phyloP scores from a whole-genome alignment of 163 green algal species.

The Coccomyxa subellipsoidea region DNA sequence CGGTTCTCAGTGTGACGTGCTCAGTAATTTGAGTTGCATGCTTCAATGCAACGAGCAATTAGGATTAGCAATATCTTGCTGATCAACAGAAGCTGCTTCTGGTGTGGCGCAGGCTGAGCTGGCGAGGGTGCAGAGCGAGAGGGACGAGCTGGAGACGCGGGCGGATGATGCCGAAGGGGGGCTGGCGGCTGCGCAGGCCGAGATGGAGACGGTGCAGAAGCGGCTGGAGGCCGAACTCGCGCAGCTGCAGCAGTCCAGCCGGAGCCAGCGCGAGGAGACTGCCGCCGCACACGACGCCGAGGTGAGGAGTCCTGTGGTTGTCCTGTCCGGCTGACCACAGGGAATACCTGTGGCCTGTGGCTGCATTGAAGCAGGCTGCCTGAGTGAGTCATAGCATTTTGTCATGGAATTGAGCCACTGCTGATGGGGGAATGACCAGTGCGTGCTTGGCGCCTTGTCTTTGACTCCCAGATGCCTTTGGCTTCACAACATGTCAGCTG shows the following conservation, averaged over 20 bases:
- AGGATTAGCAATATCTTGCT: not conserved
- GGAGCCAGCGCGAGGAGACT: not conserved
- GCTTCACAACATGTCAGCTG: too few species aligned
- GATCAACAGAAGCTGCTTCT: not conserved
- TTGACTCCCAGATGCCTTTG: too few species aligned
- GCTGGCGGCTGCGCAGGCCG: slow-evolving; percentile 18
- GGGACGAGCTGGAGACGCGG: not conserved
- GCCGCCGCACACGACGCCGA: not conserved
- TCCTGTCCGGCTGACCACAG: too few species aligned
- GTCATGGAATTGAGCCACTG: too few species aligned
- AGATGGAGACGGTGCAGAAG: slow-evolving; percentile 6
- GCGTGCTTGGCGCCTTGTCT: too few species aligned
- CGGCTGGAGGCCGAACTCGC: not conserved
- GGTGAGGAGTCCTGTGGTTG: not conserved
- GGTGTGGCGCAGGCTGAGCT: not conserved
- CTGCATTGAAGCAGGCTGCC: too few species aligned
- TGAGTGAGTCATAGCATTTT: too few species aligned
- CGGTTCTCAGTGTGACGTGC: too few species aligned
- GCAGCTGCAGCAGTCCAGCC: not conserved
- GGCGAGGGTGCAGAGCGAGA: not conserved
- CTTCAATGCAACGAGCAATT: too few species aligned
- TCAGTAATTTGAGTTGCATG: too few species aligned
- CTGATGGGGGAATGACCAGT: too few species aligned
- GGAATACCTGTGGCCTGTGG: too few species aligned
- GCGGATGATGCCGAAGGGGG: slow-evolving; percentile 14